Evolutionary conservation across 192 early-diverging fungal species (phyloP).

Genomic region (Chytriomyces confervae): DNA sequence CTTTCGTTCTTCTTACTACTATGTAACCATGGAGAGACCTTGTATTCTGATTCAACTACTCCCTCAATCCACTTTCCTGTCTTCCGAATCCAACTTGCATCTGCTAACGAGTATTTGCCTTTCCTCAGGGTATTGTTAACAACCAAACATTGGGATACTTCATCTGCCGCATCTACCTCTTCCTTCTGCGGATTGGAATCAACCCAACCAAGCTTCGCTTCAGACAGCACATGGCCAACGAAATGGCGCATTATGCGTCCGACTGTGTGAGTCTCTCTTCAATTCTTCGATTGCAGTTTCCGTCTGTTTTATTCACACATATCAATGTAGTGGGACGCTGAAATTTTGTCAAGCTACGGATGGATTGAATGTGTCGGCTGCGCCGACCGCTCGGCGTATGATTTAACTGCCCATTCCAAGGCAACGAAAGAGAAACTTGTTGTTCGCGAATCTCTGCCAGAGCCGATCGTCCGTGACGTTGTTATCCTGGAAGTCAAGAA

Average conservation of each 20-base stretch:
- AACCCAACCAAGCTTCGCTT: constrained; percentile 85
- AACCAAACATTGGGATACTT: constrained; percentile 99
- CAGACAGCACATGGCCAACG: constrained; percentile 98
- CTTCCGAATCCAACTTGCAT: not conserved
- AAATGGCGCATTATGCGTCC: constrained; percentile 99
- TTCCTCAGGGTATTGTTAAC: constrained; percentile 76
- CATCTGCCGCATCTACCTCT: constrained; percentile 90
- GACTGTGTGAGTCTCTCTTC: constrained; percentile 47
- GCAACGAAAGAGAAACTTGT: constrained; percentile 91
- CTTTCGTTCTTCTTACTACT: constrained; percentile 33
- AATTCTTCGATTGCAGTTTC: constrained; percentile 16
- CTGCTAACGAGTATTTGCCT: not conserved
- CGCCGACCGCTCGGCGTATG: constrained; percentile 98
- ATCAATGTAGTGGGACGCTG: constrained; percentile 93
- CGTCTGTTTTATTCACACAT: constrained; percentile 4
- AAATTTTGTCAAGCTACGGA: constrained; percentile 92
- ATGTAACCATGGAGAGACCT: constrained; percentile 28
- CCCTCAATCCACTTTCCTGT: not conserved
- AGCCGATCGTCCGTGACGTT: constrained; percentile 79
- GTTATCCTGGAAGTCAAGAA: constrained; percentile 88
- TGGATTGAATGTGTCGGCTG: constrained; percentile 99
- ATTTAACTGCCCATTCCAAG: constrained; percentile 88
- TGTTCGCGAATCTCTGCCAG: constrained; percentile 85
- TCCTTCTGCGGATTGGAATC: constrained; percentile 90
- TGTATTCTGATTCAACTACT: constrained; percentile 14